Evolutionary conservation across 805 yeast species (phyloP).

Genomic region (Kurtzmaniella cleridarum): DNA sequence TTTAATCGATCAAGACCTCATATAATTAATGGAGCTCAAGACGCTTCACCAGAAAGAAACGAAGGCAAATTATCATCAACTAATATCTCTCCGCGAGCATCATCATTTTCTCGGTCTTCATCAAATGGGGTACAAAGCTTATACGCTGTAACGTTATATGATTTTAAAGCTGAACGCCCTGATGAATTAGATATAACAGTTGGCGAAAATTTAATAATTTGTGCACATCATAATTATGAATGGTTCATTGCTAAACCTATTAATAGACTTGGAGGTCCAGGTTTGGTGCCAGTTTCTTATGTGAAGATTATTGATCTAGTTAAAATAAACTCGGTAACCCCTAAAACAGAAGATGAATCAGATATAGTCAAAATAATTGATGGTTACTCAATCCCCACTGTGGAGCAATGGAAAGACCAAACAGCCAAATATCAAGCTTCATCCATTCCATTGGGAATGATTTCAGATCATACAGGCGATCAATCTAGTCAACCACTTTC

Average conservation of each 20-base stretch:
- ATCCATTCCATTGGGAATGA: slow-evolving; percentile 64
- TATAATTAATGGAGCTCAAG: not conserved
- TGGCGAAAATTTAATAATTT: slow-evolving; percentile 86
- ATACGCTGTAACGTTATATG: slow-evolving; percentile 82
- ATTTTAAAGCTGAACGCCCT: slow-evolving; percentile 72
- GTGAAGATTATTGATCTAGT: slow-evolving; percentile 80
- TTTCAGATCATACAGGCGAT: slow-evolving; percentile 15
- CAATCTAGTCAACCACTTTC: slow-evolving; percentile 25
- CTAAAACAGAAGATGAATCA: slow-evolving; percentile 41
- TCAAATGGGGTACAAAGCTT: slow-evolving; percentile 38
- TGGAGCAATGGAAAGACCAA: slow-evolving; percentile 90
- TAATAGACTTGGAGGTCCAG: slow-evolving; percentile 94
- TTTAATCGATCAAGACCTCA: slow-evolving; percentile 54
- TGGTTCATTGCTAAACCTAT: slow-evolving; percentile 98
- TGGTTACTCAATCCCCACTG: slow-evolving; percentile 75
- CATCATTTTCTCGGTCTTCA: slow-evolving; percentile 8
- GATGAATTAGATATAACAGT: slow-evolving; percentile 83
- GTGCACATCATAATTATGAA: slow-evolving; percentile 94
- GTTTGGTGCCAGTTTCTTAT: slow-evolving; percentile 87
- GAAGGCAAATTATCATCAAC: not conserved
- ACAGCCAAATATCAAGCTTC: slow-evolving; percentile 92
- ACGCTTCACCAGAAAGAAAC: slow-evolving; percentile 7
- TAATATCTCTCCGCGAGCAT: not conserved
- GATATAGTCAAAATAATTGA: slow-evolving; percentile 49
- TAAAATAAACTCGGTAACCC: slow-evolving; percentile 29